Percentiles rank a stretch among this genome's conserved stretches.
Evolutionary conservation across 768 basidiomycete species (phyloP).

Genomic region (Tylopilus subfusipes): DNA sequence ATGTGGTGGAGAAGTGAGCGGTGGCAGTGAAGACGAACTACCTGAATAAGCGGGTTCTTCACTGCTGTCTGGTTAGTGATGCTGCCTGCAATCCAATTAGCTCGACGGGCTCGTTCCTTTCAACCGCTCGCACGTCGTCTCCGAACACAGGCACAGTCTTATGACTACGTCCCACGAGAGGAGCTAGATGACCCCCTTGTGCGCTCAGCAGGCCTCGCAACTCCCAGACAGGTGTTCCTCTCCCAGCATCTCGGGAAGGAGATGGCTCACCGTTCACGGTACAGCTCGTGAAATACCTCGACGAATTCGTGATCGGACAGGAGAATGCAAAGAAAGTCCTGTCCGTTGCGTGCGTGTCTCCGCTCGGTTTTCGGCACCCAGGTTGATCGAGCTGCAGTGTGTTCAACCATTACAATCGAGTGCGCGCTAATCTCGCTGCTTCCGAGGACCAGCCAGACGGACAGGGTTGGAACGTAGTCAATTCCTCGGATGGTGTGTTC

Average conservation of each 20-base stretch:
- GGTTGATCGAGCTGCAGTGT: constrained; percentile 48
- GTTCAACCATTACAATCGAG: constrained; percentile 93
- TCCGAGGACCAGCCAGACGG: constrained; percentile 37
- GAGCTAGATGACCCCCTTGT: constrained; percentile 33
- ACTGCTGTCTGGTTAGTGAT: too few species aligned
- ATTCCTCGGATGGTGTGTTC: constrained; percentile 29
- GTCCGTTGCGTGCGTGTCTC: constrained; percentile 78
- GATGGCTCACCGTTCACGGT: constrained; percentile 8
- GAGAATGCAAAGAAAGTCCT: constrained; percentile 90
- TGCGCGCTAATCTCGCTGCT: constrained; percentile 63
- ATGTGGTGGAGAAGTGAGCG: not conserved
- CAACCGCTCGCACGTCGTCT: constrained; percentile 36
- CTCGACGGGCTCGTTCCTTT: constrained; percentile 28
- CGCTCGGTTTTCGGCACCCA: not conserved
- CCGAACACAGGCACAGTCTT: constrained; percentile 55
- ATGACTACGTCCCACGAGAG: constrained; percentile 37
- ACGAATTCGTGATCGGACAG: constrained; percentile 89
- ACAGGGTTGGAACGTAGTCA: constrained; percentile 27
- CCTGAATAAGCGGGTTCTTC: not conserved
- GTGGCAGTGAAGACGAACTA: not conserved
- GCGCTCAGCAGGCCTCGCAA: constrained; percentile 51
- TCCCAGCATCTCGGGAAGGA: not conserved
- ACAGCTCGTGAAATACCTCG: constrained; percentile 80
- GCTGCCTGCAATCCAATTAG: constrained; percentile 18
- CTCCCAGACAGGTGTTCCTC: constrained; percentile 47